phyloP scores from a whole-genome alignment of 2,329 filamentous ascomycete genomes.

The Fonsecaea pedrosoi region DNA sequence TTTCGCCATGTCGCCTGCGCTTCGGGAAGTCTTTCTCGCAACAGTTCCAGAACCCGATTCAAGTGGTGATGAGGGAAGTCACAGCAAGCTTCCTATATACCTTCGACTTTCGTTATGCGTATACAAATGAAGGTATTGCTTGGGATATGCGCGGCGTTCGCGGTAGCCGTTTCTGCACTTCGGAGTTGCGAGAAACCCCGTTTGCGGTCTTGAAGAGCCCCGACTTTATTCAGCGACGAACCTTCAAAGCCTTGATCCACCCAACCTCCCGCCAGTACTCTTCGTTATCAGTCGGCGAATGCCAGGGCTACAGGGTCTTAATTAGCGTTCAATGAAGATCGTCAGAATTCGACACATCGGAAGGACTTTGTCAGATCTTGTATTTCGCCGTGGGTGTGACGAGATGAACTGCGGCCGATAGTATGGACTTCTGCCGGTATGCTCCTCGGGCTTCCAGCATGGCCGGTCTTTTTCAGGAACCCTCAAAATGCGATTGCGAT shows the following conservation, averaged over 20 bases:
- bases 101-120: neutral
- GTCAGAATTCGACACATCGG: neutral
- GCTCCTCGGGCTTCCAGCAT: no score
- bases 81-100: neutral
- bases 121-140: neutral
- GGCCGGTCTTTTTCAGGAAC: no score
- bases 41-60: neutral
- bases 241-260: neutral
- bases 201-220: neutral
- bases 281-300: neutral
- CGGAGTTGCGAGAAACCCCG: neutral
- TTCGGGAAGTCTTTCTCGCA: neutral
- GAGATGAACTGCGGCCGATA: no score
- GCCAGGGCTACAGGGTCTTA: neutral
- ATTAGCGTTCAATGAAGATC: neutral
- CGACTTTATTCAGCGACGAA: neutral
- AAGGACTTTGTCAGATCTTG: neutral
- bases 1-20: constrained; percentile 17
- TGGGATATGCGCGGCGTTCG: neutral
- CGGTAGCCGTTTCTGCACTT: neutral
- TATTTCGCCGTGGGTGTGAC: no score
- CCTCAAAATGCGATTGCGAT: no score
- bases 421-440: no score
- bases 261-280: neutral
- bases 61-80: neutral